These are phyloP conservation scores for Aspergillus sp. DNA, from an alignment of 2,329 filamentous ascomycete species.

Conservation along the genomic window DNA sequence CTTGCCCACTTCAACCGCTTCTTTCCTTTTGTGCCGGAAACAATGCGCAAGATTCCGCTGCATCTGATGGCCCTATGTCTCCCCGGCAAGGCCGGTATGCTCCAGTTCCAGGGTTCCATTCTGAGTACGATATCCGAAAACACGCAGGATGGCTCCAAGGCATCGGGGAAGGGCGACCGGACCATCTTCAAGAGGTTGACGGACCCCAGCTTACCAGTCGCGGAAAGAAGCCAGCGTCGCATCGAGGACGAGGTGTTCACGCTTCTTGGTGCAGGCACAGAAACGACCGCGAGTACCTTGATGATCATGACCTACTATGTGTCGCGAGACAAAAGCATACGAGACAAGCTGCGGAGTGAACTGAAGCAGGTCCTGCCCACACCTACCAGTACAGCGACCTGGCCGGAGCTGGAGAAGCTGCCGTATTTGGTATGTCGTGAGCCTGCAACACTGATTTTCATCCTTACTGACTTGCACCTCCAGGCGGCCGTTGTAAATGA, in stretches of 20 bases:
- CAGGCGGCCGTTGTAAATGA: constrained; percentile 17
- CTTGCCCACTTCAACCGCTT: constrained; percentile 25
- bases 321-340: constrained; percentile 20
- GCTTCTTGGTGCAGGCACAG: constrained; percentile 37
- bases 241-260: constrained; percentile 35
- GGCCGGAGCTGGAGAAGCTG: constrained; percentile 39
- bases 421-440: constrained; percentile 37
- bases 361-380: constrained; percentile 30
- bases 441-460: not conserved
- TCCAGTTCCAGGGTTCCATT: constrained; percentile 19
- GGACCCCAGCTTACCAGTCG: constrained; percentile 35
- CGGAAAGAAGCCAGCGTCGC: constrained; percentile 40
- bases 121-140: not conserved
- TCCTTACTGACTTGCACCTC: not conserved
- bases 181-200: constrained; percentile 35
- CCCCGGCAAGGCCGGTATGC: constrained; percentile 11
- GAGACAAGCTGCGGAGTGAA: constrained; percentile 28
- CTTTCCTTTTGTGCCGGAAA: constrained; percentile 17
- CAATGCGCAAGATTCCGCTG: constrained; percentile 15
- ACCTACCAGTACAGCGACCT: constrained; percentile 21
- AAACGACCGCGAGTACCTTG: constrained; percentile 37
- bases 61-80: constrained; percentile 13
- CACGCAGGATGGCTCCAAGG: not conserved
- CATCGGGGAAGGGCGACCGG: constrained; percentile 9
- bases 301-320: constrained; percentile 36